A percentile compares a stretch with the other conserved stretches of the same genome.
phyloP scores from a whole-genome alignment of 768 basidiomycete genomes.

The Tulasnella sp. region DNA sequence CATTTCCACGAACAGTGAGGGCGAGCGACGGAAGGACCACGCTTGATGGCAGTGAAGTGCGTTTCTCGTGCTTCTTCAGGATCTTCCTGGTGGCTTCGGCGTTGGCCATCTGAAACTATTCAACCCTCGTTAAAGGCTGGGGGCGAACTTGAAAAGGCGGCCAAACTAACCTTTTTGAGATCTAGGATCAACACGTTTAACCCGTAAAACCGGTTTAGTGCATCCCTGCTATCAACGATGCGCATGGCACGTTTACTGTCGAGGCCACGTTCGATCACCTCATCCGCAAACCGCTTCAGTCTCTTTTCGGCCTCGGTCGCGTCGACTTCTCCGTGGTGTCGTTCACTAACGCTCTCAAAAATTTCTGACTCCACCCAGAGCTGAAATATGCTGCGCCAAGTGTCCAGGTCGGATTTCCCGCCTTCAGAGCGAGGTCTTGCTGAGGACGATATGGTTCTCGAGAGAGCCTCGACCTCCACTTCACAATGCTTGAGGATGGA shows the following conservation, averaged over 20 bases:
- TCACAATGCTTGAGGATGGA: constrained; percentile 46
- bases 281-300: constrained; percentile 53
- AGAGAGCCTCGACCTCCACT: constrained; percentile 42
- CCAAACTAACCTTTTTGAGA: constrained; percentile 50
- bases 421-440: constrained; percentile 20
- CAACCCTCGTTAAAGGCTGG: neutral
- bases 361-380: constrained; percentile 79
- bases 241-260: constrained; percentile 47
- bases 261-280: constrained; percentile 49
- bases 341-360: constrained; percentile 66
- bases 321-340: constrained; percentile 55
- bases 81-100: constrained; percentile 87
- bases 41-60: constrained; percentile 54
- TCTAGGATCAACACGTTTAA: constrained; percentile 74
- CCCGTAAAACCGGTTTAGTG: constrained; percentile 61
- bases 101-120: constrained; percentile 72
- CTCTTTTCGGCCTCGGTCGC: constrained; percentile 63
- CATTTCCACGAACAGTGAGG: constrained; percentile 27
- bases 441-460: constrained; percentile 34
- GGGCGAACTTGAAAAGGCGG: constrained; percentile 30
- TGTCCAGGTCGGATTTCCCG: constrained; percentile 57
- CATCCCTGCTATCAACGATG: constrained; percentile 47
- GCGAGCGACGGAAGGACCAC: constrained; percentile 31
- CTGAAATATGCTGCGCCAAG: constrained; percentile 86
- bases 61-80: constrained; percentile 88